Percentiles rank a stretch among this genome's conserved stretches.
These are phyloP conservation scores for Myriosclerotinia duriaeana DNA, from an alignment of 2,329 filamentous ascomycete species.

Conservation along the genomic window DNA sequence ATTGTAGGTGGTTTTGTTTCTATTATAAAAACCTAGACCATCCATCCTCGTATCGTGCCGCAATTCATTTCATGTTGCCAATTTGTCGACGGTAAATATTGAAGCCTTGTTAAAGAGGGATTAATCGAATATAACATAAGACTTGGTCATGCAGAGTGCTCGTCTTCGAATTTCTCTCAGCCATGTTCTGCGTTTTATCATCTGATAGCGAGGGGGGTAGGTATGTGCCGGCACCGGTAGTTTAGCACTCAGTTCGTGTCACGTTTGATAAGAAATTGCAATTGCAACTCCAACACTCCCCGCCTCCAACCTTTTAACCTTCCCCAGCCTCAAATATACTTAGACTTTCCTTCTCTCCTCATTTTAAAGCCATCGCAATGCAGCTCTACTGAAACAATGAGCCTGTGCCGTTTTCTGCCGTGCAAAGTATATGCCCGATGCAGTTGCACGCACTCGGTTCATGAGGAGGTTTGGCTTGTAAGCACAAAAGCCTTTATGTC, in stretches of 20 bases:
- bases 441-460: not conserved
- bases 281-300: not conserved
- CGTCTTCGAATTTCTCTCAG: not conserved
- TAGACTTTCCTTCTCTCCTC: not conserved
- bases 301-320: not conserved
- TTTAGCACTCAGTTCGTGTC: not conserved
- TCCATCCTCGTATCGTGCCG: not conserved
- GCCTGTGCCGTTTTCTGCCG: not conserved
- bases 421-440: not conserved
- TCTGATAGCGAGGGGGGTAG: not conserved
- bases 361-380: not conserved
- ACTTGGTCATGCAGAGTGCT: not conserved
- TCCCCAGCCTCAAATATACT: slow-evolving; percentile 15
- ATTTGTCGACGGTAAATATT: not conserved
- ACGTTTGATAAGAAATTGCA: not conserved
- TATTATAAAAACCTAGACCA: not conserved
- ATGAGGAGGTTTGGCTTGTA: not conserved
- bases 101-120: not conserved
- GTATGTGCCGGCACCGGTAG: not conserved
- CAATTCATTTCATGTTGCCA: not conserved
- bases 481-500: not conserved
- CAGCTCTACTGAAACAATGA: not conserved
- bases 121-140: not conserved
- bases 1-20: not conserved
- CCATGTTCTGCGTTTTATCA: not conserved